Evolutionary conservation across 441 rosid genomes (phyloP), one percentile per base, ranked within the genome.

Genomic region (Adansonia grandidieri): DNA sequence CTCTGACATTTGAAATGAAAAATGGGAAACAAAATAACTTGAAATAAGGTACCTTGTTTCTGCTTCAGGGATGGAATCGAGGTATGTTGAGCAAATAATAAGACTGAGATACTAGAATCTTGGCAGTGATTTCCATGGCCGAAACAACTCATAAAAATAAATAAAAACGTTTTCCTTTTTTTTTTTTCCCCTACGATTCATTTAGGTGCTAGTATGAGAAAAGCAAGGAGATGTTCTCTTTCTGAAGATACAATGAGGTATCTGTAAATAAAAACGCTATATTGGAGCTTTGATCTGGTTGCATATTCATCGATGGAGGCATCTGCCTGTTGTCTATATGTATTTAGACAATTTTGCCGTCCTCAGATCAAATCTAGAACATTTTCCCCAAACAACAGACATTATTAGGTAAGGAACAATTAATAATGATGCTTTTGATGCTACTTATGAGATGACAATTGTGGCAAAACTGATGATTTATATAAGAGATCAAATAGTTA

Each of bases 171-270:
- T 37, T 37, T 37, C 40, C 40, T 37, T 37, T 37, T 37, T 37
- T 37, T 37, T 17, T 8, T 24, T 4, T 0, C 1, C 45, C 48
- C 14, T 3, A 44, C n/a, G 50, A n/a, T 40, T 44, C 24, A 40
- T 42, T n/a, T 4, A 2, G 20, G 14, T n/a, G 13, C 24, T 44
- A 44, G 44, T 9, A 5, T 7, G 14, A 42, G 51, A 44, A 66
- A 66, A 66, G 44, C 53, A 42, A 40, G 5, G 15, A 44, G 24
- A 42, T 42, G 17, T 28, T 42, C 45, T 42, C 2, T n/a, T 32
- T 6, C 15, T 65, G 15, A 50, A 47, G 73, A 45, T 45, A 69
- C 73, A 47, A 45, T n/a, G 73, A 20, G 56, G 56, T 10, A 69
- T 45, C 40, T 2, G 9, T 47, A 14, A 37, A 37, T 37, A 37